A percentile compares a stretch with the other conserved stretches of the same genome.
Evolutionary conservation across 2,329 filamentous ascomycete species (phyloP).

Genomic region (Aureobasidium leucospermi): DNA sequence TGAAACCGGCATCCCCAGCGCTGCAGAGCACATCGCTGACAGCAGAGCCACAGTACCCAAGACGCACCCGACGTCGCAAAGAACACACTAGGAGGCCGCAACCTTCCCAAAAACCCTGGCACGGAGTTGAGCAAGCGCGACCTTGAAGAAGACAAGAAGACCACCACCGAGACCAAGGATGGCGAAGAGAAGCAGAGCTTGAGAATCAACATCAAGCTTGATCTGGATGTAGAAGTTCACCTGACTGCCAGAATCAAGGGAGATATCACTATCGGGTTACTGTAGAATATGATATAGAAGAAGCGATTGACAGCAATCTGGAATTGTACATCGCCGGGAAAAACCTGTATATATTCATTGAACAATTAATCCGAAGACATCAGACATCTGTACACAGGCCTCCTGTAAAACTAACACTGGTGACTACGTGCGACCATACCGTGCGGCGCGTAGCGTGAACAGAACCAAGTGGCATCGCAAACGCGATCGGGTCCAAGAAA

Average conservation of each 20-base stretch:
- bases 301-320: background rate
- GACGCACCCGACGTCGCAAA: constrained; percentile 6
- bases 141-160: background rate
- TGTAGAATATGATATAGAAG: constrained; percentile 16
- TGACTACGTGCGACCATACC: background rate
- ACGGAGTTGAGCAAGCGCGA: constrained; percentile 1
- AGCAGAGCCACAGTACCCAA: background rate
- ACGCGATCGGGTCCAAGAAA: background rate
- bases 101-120: background rate
- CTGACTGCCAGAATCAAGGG: constrained; percentile 24
- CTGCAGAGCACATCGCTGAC: background rate
- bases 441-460: background rate
- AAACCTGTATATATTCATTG: too few species aligned
- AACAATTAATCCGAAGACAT: too few species aligned
- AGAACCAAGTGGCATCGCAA: background rate
- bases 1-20: background rate
- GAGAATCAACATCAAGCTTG: constrained; percentile 24
- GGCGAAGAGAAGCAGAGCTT: constrained; percentile 14
- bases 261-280: constrained; percentile 24
- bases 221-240: constrained; percentile 26
- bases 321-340: too few species aligned
- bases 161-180: background rate
- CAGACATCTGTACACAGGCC: too few species aligned
- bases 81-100: background rate
- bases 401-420: background rate